Evolutionary conservation across 2,329 filamentous ascomycete species (phyloP), one percentile per base, ranked within the genome.

Genomic region (Fusarium zealandicum): DNA sequence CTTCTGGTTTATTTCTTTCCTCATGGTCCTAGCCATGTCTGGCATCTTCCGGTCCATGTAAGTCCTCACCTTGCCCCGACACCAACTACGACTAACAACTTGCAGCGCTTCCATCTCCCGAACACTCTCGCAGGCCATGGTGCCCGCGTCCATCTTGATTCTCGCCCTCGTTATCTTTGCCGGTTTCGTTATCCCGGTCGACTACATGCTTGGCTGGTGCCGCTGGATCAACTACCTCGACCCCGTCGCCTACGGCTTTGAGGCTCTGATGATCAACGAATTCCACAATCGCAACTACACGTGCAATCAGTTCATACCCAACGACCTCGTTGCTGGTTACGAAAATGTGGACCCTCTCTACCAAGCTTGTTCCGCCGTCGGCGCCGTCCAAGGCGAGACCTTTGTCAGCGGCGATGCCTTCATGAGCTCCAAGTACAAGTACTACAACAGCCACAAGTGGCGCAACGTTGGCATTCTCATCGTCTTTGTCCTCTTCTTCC

Each of bases 191-290:
- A 74, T 79, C 13, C 70, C 72, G 0, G 59, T 66, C 2, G 64
- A 71, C 13, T 70, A 72, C 68, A 89, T 86, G 84, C 77, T 84
- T 14, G 83, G 80, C 1, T 90, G 87, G 86, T 83, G 83, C 39
- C 76, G 84, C 22, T 90, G 87, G 87, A 86, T 90, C 59, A 85
- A 83, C 54, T 88, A 87, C 58, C 72, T 89, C 37, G 81, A 89
- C 47, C 85, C 86, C 1, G 80, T 90, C 13, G 81, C 80, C 1
- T 90, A 90, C 59, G 85, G 79, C 1, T 90, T 89, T 65, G 87
- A 90, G 63, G 76, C 80, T 0, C 74, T 89, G 28, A 84, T 87
- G 82, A 75, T 84, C 51, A 90, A 90, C 69, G 88, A 90, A 67
- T 90, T 90, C 56, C 51, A 61, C 20, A 60, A 60, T 12, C 69